A percentile compares a stretch with the other conserved stretches of the same genome.
These are phyloP conservation scores for Trichoderma semiorbis DNA, from an alignment of 2,329 filamentous ascomycete genomes.

Conservation along the genomic window DNA sequence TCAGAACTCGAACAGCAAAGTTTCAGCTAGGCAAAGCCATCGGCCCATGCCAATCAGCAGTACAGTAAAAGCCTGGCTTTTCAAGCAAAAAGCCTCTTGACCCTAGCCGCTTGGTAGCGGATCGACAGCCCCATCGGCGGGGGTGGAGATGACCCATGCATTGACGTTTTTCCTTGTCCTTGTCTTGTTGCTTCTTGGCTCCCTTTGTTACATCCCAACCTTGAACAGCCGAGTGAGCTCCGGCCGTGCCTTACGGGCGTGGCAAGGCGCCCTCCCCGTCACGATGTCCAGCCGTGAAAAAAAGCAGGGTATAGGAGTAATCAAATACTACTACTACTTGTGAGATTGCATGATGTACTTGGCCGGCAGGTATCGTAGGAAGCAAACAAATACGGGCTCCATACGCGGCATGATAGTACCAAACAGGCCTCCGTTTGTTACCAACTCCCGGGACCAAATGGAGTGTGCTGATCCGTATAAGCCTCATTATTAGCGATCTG, in stretches of 20 bases:
- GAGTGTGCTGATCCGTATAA: slow-evolving; percentile 2
- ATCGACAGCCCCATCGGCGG: slow-evolving; percentile 14
- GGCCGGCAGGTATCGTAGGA: neutral
- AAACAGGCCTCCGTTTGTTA: slow-evolving; percentile 8
- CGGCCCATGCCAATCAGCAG: neutral
- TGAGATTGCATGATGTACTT: neutral
- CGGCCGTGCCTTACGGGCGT: slow-evolving; percentile 12
- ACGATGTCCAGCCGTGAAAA: neutral
- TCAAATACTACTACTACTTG: neutral
- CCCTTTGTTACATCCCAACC: neutral
- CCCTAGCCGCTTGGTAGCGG: slow-evolving; percentile 1
- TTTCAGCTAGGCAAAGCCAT: slow-evolving; percentile 2
- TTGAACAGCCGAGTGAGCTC: slow-evolving; percentile 10
- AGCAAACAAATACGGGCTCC: neutral
- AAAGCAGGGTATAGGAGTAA: neutral
- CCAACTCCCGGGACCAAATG: neutral
- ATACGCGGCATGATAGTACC: neutral
- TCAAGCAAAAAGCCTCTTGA: neutral
- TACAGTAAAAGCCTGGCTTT: neutral
- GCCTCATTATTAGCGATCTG: neutral
- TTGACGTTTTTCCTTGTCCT: neutral
- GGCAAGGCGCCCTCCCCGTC: neutral
- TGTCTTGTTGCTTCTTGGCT: neutral
- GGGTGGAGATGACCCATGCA: neutral
- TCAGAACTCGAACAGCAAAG: neutral